Evolutionary conservation across 2,329 filamentous ascomycete genomes (phyloP).

Genomic region (Paraconiothyrium sp.): DNA sequence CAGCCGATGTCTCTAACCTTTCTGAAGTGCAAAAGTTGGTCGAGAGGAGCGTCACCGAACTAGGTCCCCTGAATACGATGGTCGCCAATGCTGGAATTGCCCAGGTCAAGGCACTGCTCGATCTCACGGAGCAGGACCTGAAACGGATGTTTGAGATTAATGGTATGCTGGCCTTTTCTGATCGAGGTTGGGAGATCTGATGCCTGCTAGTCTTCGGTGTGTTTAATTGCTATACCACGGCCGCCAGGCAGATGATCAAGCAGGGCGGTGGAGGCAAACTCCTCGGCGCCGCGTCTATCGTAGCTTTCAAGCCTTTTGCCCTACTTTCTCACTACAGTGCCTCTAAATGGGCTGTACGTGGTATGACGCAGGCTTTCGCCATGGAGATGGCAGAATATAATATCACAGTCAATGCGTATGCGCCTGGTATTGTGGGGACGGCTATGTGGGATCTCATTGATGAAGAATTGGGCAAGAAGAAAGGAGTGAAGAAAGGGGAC

Average conservation of each 20-base stretch:
- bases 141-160: constrained; percentile 71
- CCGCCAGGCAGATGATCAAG: constrained; percentile 71
- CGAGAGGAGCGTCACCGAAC: constrained; percentile 59
- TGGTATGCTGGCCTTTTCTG: constrained; percentile 23
- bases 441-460: constrained; percentile 76
- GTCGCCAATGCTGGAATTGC: constrained; percentile 71
- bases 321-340: constrained; percentile 71
- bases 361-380: constrained; percentile 72
- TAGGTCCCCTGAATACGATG: constrained; percentile 64
- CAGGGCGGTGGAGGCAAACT: constrained; percentile 63
- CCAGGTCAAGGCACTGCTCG: constrained; percentile 65
- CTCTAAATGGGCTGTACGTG: constrained; percentile 73
- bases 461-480: constrained; percentile 63
- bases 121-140: constrained; percentile 67
- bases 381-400: constrained; percentile 71
- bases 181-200: constrained; percentile 4
- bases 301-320: constrained; percentile 68
- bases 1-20: constrained; percentile 69
- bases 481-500: constrained; percentile 61
- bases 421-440: constrained; percentile 73
- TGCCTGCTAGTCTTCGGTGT: constrained; percentile 63
- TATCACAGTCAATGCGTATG: constrained; percentile 74
- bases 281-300: constrained; percentile 62
- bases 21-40: constrained; percentile 64
- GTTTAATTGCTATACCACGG: constrained; percentile 71